Evolutionary conservation across 345 rosid genomes (phyloP), one percentile per base, ranked within the genome.

Genomic region (Bruguiera parviflora): DNA sequence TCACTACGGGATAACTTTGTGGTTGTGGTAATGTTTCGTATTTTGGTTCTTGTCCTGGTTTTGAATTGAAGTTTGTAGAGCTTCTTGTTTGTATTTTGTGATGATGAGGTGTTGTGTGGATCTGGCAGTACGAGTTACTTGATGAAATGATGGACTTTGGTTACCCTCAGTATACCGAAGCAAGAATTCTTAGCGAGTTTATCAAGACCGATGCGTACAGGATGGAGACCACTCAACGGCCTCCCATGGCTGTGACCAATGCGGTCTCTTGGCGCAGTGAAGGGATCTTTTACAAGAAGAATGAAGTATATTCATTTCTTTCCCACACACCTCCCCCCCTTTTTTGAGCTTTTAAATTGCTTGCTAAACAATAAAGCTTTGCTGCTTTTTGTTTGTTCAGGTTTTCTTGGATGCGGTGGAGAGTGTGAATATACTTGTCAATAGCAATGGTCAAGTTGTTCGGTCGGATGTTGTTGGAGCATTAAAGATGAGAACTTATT

Each of bases 121-220:
- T 56, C 58, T 83, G 65, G 67, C 89, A 95, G 96, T 95, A 92
- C 55, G 99, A 95, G 86, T 79, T 95, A 74, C 99, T 95, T 70
- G 99, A 95, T 72, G 97, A 95, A 85, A 95, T 95, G 85, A 92
- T 95, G 99, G 97, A 95, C 84, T 95, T 89, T 65, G 97, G 97
- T 65, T 95, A 87, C 78, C 96, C 99, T 77, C 96, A 95, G 74
- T 90, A 82, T 69, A 95, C 97, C 0, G 97, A 92, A 71, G 99
- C 99, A 53, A 92, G 70, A 70, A 92, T 92, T 63, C 89, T 95
- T 63, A 85, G 99, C 61, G 99, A 95, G 75, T 95, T 95, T 74
- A 95, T 95, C 76, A 92, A 92, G 87, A 95, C 97, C 3, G 96
- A 92, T 85, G 96, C 99, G 18, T 95, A 90, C 81, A 87, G 93